These are phyloP conservation scores for Calonectria fujianensis DNA, from an alignment of 2,329 filamentous ascomycete genomes.

Conservation along the genomic window DNA sequence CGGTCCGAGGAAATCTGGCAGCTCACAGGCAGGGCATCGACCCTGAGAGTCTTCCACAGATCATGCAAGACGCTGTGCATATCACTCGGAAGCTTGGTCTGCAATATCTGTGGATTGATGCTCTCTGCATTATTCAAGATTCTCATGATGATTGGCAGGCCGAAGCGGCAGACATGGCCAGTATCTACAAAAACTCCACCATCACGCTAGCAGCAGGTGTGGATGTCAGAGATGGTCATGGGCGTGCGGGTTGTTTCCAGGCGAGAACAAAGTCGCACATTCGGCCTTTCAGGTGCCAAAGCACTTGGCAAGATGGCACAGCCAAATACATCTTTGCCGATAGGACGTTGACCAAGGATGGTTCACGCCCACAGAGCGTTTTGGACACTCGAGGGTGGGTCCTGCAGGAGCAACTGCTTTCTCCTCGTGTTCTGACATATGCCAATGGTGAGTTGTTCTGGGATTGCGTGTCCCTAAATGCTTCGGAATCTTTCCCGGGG, in stretches of 20 bases:
- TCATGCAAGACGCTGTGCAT: constrained; percentile 11
- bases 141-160: constrained; percentile 15
- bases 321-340: constrained; percentile 4
- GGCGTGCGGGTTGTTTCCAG: neutral
- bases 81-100: constrained; percentile 20
- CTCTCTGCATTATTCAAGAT: constrained; percentile 29
- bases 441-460: constrained; percentile 20
- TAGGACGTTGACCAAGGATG: constrained; percentile 8
- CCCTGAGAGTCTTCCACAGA: constrained; percentile 1
- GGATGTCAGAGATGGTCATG: neutral
- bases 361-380: neutral
- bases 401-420: constrained; percentile 4
- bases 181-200: constrained; percentile 22
- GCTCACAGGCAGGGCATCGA: neutral
- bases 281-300: neutral
- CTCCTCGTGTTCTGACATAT: constrained; percentile 7
- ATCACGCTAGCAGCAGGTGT: neutral
- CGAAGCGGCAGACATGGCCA: constrained; percentile 28
- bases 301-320: constrained; percentile 4
- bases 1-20: neutral
- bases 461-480: constrained; percentile 4
- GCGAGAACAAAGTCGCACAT: constrained; percentile 11
- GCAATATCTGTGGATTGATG: constrained; percentile 29
- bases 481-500: constrained; percentile 11
- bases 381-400: constrained; percentile 13